These are phyloP conservation scores for Globisporangium acanthophoron DNA, from an alignment of 352 stramenopile genomes.

Conservation along the genomic window DNA sequence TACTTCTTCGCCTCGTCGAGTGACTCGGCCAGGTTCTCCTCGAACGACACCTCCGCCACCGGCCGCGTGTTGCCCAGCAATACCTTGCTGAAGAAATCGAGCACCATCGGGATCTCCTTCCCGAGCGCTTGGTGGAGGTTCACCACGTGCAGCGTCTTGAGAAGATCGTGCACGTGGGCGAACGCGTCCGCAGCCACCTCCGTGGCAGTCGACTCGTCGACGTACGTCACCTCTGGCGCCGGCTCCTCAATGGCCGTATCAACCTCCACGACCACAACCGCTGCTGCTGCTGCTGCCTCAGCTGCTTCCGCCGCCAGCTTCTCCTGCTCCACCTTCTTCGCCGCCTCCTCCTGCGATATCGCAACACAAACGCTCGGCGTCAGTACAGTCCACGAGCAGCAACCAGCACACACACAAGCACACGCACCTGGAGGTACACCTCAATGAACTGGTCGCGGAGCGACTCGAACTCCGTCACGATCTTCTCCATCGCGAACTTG, in stretches of 20 bases:
- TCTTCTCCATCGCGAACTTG: constrained; percentile 68
- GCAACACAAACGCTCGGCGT: too few species aligned
- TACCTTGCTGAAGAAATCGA: constrained; percentile 84
- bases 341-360: constrained; percentile 25
- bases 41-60: constrained; percentile 68
- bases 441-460: constrained; percentile 75
- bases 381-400: too few species aligned
- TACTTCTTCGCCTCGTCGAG: constrained; percentile 77
- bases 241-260: not conserved
- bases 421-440: constrained; percentile 34
- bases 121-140: constrained; percentile 65
- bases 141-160: constrained; percentile 77
- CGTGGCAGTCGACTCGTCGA: constrained; percentile 10
- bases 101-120: constrained; percentile 72
- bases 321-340: constrained; percentile 23
- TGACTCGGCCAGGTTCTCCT: constrained; percentile 75
- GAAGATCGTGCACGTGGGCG: constrained; percentile 51
- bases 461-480: constrained; percentile 65
- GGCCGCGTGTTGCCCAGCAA: constrained; percentile 76
- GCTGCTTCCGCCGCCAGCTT: constrained; percentile 4
- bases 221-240: not conserved
- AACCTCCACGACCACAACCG: constrained; percentile 2
- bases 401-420: not conserved
- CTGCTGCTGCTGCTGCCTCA: constrained; percentile 13
- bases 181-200: constrained; percentile 25